Conservation (phyloP, 306 rosid species). For the Acacia crassicarpa region DNA sequence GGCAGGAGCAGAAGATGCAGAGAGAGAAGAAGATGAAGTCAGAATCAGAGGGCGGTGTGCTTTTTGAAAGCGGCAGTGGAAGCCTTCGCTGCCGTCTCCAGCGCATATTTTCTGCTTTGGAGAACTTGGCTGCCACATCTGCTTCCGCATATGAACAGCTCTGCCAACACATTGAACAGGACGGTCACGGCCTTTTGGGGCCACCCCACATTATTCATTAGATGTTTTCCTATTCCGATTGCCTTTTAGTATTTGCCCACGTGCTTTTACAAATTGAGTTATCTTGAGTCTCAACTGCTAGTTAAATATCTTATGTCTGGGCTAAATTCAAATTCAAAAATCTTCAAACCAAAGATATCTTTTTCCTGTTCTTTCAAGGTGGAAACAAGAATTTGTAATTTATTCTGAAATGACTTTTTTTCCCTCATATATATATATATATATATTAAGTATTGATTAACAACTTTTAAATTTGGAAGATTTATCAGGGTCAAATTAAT, state of each 20-base stretch:
- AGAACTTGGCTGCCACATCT: constrained; percentile 51
- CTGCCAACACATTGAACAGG: constrained; percentile 43
- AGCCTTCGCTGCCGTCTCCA: constrained; percentile 48
- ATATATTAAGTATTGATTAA: too few species aligned
- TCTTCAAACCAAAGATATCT: too few species aligned
- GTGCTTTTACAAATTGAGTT: too few species aligned
- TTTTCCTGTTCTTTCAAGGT: background rate
- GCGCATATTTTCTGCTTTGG: constrained; percentile 56
- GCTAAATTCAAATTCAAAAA: background rate
- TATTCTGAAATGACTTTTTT: background rate
- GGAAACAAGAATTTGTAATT: background rate
- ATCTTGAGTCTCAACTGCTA: background rate
- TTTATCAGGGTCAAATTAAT: too few species aligned
- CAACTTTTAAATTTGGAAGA: too few species aligned
- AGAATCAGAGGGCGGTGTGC: background rate
- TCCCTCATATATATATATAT: too few species aligned
- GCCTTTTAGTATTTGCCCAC: too few species aligned
- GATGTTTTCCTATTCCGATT: background rate
- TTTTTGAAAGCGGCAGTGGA: background rate
- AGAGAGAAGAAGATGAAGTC: constrained; percentile 42
- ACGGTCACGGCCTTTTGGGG: constrained; percentile 19
- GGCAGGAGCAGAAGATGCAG: constrained; percentile 54
- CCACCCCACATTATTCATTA: background rate
- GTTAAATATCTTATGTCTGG: too few species aligned
- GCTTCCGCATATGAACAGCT: constrained; percentile 60